Percentiles rank a stretch among this genome's conserved stretches.
phyloP scores from a whole-genome alignment of 139 green algal species.

The Picochlorum sp. region DNA sequence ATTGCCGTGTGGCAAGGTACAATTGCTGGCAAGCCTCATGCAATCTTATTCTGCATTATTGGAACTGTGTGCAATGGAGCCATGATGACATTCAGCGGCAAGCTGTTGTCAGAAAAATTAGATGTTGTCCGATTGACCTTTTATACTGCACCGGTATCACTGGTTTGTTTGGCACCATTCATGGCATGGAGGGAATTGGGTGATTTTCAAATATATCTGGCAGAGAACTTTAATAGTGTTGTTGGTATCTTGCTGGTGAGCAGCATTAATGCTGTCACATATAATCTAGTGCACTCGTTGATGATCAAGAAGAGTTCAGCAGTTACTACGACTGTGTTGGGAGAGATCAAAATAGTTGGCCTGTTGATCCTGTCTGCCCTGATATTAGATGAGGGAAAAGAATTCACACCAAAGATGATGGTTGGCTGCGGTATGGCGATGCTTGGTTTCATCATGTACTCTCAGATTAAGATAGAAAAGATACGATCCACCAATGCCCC shows the following conservation, averaged over 20 bases:
- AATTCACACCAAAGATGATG: constrained; percentile 40
- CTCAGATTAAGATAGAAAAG: constrained; percentile 9
- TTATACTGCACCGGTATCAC: constrained; percentile 63
- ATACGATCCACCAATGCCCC: not conserved
- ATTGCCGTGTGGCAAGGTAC: constrained; percentile 43
- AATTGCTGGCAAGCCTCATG: constrained; percentile 21
- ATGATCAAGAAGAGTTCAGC: constrained; percentile 48
- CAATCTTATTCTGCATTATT: constrained; percentile 37
- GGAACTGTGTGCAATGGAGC: constrained; percentile 43
- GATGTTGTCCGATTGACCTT: constrained; percentile 67
- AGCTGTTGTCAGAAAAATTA: constrained; percentile 51
- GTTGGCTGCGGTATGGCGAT: constrained; percentile 31
- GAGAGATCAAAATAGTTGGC: constrained; percentile 49
- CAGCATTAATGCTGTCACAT: constrained; percentile 5
- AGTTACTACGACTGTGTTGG: constrained; percentile 54
- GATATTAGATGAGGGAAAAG: constrained; percentile 42
- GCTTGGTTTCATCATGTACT: constrained; percentile 35
- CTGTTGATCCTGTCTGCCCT: constrained; percentile 41
- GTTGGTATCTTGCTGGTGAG: constrained; percentile 6
- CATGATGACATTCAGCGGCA: constrained; percentile 48
- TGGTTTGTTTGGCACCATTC: constrained; percentile 45
- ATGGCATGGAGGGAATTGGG: constrained; percentile 31
- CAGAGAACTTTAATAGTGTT: not conserved
- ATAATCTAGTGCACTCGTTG: constrained; percentile 37
- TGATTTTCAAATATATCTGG: constrained; percentile 18